phyloP scores from a whole-genome alignment of 495 filamentous ascomycete genomes.

The Talaromyces liani region DNA sequence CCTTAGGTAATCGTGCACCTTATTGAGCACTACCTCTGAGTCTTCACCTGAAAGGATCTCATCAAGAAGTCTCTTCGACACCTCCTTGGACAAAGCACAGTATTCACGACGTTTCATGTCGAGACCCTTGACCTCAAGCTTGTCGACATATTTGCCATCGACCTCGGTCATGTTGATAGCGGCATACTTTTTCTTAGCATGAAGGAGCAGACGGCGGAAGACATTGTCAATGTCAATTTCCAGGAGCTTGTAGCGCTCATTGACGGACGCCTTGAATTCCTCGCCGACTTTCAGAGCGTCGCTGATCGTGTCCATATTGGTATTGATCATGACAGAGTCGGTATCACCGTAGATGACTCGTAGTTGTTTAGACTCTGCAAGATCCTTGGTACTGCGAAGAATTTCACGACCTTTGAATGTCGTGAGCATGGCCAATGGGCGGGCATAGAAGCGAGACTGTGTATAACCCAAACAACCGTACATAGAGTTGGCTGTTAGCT shows the following conservation, averaged over 20 bases:
- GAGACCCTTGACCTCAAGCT: constrained; percentile 95
- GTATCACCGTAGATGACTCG: constrained; percentile 98
- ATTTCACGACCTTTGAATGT: constrained; percentile 98
- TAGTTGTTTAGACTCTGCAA: constrained; percentile 80
- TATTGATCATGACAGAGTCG: constrained; percentile 99
- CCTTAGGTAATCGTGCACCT: constrained; percentile 86
- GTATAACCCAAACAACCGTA: constrained; percentile 97
- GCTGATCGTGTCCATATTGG: constrained; percentile 86
- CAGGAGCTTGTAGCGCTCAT: constrained; percentile 79
- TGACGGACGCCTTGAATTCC: constrained; percentile 73
- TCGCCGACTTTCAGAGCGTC: constrained; percentile 85
- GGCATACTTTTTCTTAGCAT: constrained; percentile 99
- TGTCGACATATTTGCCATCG: constrained; percentile 84
- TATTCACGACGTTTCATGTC: constrained; percentile 98
- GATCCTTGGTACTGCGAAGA: constrained; percentile 85
- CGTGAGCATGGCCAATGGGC: constrained; percentile 89
- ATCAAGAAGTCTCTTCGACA: constrained; percentile 72
- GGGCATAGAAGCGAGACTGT: constrained; percentile 91
- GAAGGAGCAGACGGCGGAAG: constrained; percentile 85
- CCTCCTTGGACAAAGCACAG: constrained; percentile 88
- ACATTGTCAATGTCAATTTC: constrained; percentile 99
- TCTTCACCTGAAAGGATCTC: constrained; percentile 93
- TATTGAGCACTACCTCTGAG: constrained; percentile 76
- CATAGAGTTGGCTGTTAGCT: constrained; percentile 98
- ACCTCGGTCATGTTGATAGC: constrained; percentile 88